Base-by-base conservation (phyloP, 768 basidiomycete species). In the Mycena chlorophos region DNA sequence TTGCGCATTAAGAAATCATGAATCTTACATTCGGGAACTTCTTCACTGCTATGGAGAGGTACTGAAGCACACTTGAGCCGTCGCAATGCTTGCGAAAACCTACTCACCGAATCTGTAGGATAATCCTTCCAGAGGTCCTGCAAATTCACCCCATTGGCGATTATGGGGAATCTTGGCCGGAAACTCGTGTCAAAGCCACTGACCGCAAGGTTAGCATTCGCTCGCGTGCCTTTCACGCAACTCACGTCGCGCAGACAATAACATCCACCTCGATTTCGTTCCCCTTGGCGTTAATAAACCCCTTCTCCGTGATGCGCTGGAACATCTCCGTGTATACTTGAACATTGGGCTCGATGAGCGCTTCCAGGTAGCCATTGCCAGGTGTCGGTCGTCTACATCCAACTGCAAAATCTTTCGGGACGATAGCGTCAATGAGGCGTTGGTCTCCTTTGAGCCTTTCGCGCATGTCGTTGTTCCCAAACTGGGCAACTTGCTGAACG, bases 291-390 rank as follows among this genome's bases (percentile, higher is more conserved):
- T 73, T 71, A 61, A 76, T 75, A 46, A 82, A 73, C 1, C 81
- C 80, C 1, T 66, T 73, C 29, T 68, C 67, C 0, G 77, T 80
- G 53, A 82, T 61, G 5, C 69, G 68, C 57, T 70, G 72, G 61
- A 82, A 80, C 42, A 69, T 66, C 13, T 72, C 68, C 1, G 75
- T 65, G 29, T 76, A 64, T 31, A 78, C 77, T 20, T 73, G 46
- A 54, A 77, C 80, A 52, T 81, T 80, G 52, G 75, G 73, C 61
- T 75, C 70, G 45, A 73, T 72, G 3, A 82, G 65, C 0, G 81
- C 77, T 56, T 81, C 78, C 39, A 82, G 69, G 58, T 80, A 83
- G 6, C 81, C 79, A 3, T 77, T 77, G 1, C 79, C 80, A 2
- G 79, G 77, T 0, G 81, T 83, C 14, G 80, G 69, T 16, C 81